phyloP scores from a whole-genome alignment of 2,329 filamentous ascomycete species.

The Sporothrix globosa region DNA sequence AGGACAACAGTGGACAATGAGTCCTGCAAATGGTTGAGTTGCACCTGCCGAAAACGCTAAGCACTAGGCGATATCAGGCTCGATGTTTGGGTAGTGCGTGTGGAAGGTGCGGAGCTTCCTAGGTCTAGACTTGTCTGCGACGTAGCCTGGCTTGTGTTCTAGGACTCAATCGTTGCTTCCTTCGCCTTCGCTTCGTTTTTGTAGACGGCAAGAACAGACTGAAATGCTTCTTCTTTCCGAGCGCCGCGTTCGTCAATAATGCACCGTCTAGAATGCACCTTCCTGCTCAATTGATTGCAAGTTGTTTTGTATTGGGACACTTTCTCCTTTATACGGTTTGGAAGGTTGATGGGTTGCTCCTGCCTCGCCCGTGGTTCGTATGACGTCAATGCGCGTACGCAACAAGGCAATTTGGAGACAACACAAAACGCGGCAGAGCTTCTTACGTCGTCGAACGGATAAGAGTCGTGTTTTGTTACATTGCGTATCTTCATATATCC shows the following conservation, averaged over 20 bases:
- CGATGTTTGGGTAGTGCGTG: neutral
- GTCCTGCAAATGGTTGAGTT: neutral
- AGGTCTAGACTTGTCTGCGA: neutral
- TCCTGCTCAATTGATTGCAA: neutral
- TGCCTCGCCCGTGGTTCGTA: neutral
- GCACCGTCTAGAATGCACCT: neutral
- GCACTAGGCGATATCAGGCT: slow-evolving; percentile 9
- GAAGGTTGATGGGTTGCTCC: neutral
- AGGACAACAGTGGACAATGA: neutral
- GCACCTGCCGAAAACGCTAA: slow-evolving; percentile 4
- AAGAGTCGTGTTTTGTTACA: neutral
- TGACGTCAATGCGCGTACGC: neutral
- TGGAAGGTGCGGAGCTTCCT: neutral
- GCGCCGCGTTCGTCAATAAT: neutral
- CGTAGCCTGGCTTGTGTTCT: neutral
- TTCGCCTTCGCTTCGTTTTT: neutral
- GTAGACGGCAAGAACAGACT: neutral
- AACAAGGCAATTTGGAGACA: neutral
- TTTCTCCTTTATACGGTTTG: neutral
- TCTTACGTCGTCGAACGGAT: slow-evolving; percentile 11
- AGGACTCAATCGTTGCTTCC: neutral
- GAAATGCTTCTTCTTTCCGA: neutral
- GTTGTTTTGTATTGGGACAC: neutral
- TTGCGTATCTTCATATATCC: too few species aligned
- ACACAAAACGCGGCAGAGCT: neutral